Base-by-base conservation (phyloP, 1,284 basidiomycete genomes). In the Irpex sp. region DNA sequence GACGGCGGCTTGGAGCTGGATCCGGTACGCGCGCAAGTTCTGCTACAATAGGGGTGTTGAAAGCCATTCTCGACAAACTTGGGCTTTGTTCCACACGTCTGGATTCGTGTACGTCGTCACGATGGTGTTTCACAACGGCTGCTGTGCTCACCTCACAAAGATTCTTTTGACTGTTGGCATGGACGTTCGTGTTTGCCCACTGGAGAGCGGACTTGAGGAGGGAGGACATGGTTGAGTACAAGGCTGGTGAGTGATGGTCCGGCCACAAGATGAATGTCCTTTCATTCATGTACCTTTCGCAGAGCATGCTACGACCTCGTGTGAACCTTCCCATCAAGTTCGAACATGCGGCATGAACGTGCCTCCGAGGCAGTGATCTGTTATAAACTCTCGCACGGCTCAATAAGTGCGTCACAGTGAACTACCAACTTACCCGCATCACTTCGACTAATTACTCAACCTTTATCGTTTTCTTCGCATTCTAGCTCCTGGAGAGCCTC, bases 31-130 rank as follows among this genome's bases (percentile, higher is more conserved):
- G 86, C 86, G 69, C 86, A 88, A 56, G 80, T 85, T 66, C 79
- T 81, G 66, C 86, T 79, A 70, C 86, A 88, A 70, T 83, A 88
- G 44, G 82, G 80, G 68, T 88, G 85, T 65, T 79, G 79, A 64
- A 77, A 73, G 17, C 85, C 86, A 64, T 81, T 78, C 63, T 85
- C 81, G 58, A 84, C 73, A 70, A 81, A 87, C 76, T 84, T 87
- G 13, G 85, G 84, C 69, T 80, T 85, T 64, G 77, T 77, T 31
- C 82, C 81, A 72, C 86, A 88, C 62, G 79, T 79, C 86, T 88
- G 64, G 26, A 21, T 49, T 40, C 55, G 21, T 13, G 37, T 19
- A 7, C 34, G 21, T 59, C 19, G 34, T 60, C 44, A 60, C 34
- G 21, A 21, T 13, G 26, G n/a, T 56, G 34, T 36, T 26, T 26